phyloP scores from a whole-genome alignment of 2,329 filamentous ascomycete genomes.

The Coniochaeta sp. region DNA sequence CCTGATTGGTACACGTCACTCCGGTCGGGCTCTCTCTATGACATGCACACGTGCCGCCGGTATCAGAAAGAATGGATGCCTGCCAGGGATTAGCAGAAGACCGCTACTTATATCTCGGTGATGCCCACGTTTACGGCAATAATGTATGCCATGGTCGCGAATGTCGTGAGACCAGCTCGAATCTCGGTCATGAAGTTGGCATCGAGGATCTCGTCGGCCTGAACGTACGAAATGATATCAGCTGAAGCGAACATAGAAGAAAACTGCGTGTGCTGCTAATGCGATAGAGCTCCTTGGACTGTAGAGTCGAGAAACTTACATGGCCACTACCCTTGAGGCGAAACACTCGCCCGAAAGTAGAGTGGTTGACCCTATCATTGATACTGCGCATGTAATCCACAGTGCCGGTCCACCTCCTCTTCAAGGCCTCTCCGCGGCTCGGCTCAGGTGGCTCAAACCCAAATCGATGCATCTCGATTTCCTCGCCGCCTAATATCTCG shows the following conservation, averaged over 20 bases:
- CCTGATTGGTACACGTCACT: conserved; percentile 35
- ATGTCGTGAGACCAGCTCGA: conserved; percentile 72
- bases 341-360: conserved; percentile 53
- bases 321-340: conserved; percentile 61
- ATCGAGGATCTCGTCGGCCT: conserved; percentile 49
- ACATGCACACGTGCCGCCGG: conserved; percentile 71
- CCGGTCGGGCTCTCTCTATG: conserved; percentile 30
- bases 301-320: conserved; percentile 34
- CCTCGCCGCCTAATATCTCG: background rate
- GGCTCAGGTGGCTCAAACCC: background rate
- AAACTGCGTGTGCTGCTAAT: background rate
- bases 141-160: conserved; percentile 79
- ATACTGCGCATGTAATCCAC: conserved; percentile 17
- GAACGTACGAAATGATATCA: background rate
- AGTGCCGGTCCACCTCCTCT: background rate
- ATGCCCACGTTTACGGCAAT: conserved; percentile 59
- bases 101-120: too few species aligned
- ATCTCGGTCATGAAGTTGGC: conserved; percentile 71
- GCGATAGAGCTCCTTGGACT: background rate
- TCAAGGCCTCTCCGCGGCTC: background rate
- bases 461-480: background rate
- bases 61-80: conserved; percentile 64
- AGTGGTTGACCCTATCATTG: conserved; percentile 28
- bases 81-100: conserved; percentile 27
- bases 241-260: background rate